These are phyloP conservation scores for Fraxinus dipetala DNA, from an alignment of 305 asterid genomes.

Conservation along the genomic window DNA sequence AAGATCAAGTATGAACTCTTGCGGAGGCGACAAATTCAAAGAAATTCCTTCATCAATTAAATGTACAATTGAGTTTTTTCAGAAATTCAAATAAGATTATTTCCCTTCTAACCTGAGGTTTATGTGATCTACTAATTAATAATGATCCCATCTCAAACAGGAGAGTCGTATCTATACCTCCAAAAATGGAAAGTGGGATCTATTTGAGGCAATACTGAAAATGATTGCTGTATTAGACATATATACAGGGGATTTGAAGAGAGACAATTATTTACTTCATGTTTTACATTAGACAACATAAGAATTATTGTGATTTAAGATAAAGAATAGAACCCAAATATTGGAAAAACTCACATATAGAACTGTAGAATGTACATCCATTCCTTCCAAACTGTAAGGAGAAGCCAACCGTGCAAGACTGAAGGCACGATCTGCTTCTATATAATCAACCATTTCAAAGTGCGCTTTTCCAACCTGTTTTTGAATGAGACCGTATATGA, in stretches of 20 bases:
- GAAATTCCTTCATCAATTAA: conserved; percentile 3
- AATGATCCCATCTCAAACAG: background rate
- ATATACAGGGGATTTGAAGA: conserved; percentile 4
- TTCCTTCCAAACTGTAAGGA: conserved; percentile 88
- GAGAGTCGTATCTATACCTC: background rate
- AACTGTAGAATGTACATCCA: conserved; percentile 88
- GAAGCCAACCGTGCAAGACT: conserved; percentile 75
- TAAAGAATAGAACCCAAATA: conserved; percentile 21
- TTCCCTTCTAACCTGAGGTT: background rate
- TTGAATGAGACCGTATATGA: conserved; percentile 27
- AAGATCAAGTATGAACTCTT: background rate
- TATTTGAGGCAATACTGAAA: conserved; percentile 5
- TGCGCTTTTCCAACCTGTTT: conserved; percentile 85
- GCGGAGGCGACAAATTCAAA: background rate
- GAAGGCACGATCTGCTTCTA: conserved; percentile 92
- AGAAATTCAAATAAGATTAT: background rate
- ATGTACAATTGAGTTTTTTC: background rate
- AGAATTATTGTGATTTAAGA: conserved; percentile 2
- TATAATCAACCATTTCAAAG: conserved; percentile 90
- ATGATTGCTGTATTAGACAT: background rate
- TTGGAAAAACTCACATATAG: conserved; percentile 67
- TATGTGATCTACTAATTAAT: background rate
- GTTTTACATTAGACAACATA: conserved; percentile 17
- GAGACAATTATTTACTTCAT: background rate
- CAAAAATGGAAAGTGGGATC: background rate